Evolutionary conservation across 176 grass and related monocot species (phyloP).

Genomic region (Zea mays): DNA sequence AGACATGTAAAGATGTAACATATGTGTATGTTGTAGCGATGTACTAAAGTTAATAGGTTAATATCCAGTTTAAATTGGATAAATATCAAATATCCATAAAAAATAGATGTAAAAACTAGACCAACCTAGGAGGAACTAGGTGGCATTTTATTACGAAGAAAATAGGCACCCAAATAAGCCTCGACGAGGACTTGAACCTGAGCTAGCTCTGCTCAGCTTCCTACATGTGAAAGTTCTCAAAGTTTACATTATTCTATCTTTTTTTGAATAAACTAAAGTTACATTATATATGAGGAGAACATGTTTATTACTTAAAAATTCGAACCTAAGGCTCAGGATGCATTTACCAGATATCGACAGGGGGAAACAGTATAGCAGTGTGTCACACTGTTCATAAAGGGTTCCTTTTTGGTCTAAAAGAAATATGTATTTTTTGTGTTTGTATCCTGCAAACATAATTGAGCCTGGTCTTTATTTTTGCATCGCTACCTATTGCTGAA

Average conservation of each 20-base stretch:
- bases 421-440: background rate
- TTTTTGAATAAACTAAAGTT: no score
- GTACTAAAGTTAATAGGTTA: conserved; percentile 9
- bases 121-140: no score
- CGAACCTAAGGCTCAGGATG: background rate
- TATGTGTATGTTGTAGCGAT: conserved; percentile 1
- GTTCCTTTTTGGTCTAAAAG: background rate
- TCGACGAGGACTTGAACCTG: no score
- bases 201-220: no score
- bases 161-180: no score
- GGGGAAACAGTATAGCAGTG: background rate
- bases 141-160: no score
- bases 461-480: background rate
- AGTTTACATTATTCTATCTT: background rate
- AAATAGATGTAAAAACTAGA: background rate
- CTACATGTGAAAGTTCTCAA: background rate
- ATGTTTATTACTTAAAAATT: background rate
- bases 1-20: background rate
- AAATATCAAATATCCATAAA: background rate
- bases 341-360: background rate
- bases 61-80: background rate
- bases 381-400: background rate
- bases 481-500: background rate
- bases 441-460: background rate
- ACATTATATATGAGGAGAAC: background rate